These are phyloP conservation scores for Kandelia obovata DNA, from an alignment of 345 rosid genomes.

Conservation along the genomic window DNA sequence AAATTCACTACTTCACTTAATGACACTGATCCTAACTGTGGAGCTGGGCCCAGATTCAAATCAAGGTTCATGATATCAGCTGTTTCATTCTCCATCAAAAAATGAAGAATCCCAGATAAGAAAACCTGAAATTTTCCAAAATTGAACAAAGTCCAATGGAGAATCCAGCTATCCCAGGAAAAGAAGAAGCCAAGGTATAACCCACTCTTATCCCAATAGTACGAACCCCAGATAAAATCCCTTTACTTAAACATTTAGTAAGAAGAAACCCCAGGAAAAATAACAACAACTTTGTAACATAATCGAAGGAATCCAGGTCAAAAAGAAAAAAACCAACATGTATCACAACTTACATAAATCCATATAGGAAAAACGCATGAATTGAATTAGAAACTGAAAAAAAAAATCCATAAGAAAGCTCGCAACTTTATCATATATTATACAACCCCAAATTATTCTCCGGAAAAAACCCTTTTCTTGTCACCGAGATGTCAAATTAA, in stretches of 20 bases:
- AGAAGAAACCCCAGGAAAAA: not conserved
- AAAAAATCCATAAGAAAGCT: not conserved
- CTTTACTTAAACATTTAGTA: not conserved
- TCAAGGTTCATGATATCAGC: conserved; percentile 92
- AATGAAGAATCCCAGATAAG: conserved; percentile 17
- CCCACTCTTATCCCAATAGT: not conserved
- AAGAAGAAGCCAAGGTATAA: not conserved
- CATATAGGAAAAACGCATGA: not conserved
- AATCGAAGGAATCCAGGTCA: conserved; percentile 6
- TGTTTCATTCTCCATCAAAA: conserved; percentile 67
- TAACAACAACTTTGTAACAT: conserved; percentile 1
- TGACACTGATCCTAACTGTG: conserved; percentile 51
- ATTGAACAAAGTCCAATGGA: conserved; percentile 9
- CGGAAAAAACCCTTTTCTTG: conserved; percentile 17
- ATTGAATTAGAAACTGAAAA: not conserved
- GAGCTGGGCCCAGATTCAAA: conserved; percentile 88
- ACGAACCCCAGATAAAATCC: conserved; percentile 15
- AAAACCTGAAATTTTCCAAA: conserved; percentile 11
- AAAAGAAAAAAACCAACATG: not conserved
- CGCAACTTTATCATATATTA: conserved; percentile 1
- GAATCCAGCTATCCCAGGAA: conserved; percentile 1
- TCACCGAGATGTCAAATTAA: conserved; percentile 6
- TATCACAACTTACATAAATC: conserved; percentile 5
- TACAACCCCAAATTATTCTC: not conserved
- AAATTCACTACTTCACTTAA: conserved; percentile 47